Percentiles rank a stretch among this genome's conserved stretches.
phyloP scores from a whole-genome alignment of 1,284 basidiomycete species.

The Anthracocystis walkeri region DNA sequence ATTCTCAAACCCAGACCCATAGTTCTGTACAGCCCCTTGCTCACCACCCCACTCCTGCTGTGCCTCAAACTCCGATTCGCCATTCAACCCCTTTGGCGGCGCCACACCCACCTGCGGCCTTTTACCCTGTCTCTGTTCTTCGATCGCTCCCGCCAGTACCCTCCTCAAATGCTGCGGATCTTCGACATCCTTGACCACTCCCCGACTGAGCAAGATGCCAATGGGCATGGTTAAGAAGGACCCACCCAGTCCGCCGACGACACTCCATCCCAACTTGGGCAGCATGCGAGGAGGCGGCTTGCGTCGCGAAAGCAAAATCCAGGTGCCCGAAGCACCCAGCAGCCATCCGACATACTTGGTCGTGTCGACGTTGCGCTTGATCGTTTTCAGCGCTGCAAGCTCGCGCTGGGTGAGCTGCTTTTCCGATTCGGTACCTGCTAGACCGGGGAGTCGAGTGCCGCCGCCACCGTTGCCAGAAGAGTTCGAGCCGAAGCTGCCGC shows the following conservation, averaged over 20 bases:
- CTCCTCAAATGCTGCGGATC: conserved; percentile 47
- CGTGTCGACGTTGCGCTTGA: conserved; percentile 49
- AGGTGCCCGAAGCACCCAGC: conserved; percentile 40
- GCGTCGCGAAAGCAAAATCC: conserved; percentile 25
- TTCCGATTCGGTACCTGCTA: conserved; percentile 41
- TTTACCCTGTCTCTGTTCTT: conserved; percentile 39
- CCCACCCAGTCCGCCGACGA: conserved; percentile 41
- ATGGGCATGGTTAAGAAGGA: conserved; percentile 44
- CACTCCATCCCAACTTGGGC: conserved; percentile 23
- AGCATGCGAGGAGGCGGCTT: conserved; percentile 32
- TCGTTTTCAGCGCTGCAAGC: conserved; percentile 33
- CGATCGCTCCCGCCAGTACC: conserved; percentile 39
- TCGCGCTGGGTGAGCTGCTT: conserved; percentile 50
- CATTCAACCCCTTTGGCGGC: conserved; percentile 37
- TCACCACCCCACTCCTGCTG: conserved; percentile 40
- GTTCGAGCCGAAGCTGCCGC: conserved; percentile 12
- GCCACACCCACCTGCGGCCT: conserved; percentile 34
- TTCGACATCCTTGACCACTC: conserved; percentile 38
- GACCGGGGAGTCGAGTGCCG: conserved; percentile 32
- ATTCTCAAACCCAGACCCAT: conserved; percentile 8
- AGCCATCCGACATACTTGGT: conserved; percentile 51
- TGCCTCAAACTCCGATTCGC: conserved; percentile 24
- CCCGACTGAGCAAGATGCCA: conserved; percentile 30
- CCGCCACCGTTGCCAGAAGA: not conserved
- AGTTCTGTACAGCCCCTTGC: conserved; percentile 13